A percentile compares a stretch with the other conserved stretches of the same genome.
These are phyloP conservation scores for Spathaspora boniae DNA, from an alignment of 805 yeast genomes.

Conservation along the genomic window DNA sequence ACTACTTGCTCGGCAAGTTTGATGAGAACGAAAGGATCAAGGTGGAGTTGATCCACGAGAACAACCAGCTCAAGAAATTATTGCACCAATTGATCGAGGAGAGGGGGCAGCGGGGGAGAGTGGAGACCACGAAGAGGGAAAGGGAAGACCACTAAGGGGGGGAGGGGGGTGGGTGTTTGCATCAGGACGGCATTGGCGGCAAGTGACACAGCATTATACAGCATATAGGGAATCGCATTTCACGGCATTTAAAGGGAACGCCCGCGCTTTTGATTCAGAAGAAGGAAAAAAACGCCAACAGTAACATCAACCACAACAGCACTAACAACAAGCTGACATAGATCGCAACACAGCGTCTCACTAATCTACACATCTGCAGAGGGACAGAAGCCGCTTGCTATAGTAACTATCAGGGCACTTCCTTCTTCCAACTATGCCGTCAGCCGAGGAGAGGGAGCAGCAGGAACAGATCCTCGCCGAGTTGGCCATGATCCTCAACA, in stretches of 20 bases:
- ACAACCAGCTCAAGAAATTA: slow-evolving; percentile 28
- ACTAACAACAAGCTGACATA: background rate
- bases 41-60: slow-evolving; percentile 33
- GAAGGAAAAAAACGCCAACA: no score
- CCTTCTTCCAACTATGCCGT: background rate
- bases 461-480: slow-evolving; percentile 29
- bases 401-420: background rate
- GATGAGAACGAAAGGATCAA: slow-evolving; percentile 34
- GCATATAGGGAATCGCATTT: no score
- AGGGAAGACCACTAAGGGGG: background rate
- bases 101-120: slow-evolving; percentile 23
- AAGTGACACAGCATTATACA: no score
- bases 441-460: slow-evolving; percentile 7
- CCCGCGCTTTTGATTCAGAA: no score
- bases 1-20: slow-evolving; percentile 31
- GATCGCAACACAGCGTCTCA: background rate
- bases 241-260: no score
- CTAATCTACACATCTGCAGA: no score
- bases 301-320: slow-evolving; percentile 1
- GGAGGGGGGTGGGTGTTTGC: background rate
- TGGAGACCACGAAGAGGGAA: slow-evolving; percentile 11
- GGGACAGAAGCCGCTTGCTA: no score
- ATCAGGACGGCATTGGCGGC: no score
- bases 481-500: slow-evolving; percentile 30
- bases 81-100: slow-evolving; percentile 27